Percentiles rank a stretch among this genome's conserved stretches.
Evolutionary conservation across 2,329 filamentous ascomycete species (phyloP).

Genomic region (Fusarium guadeloupense): DNA sequence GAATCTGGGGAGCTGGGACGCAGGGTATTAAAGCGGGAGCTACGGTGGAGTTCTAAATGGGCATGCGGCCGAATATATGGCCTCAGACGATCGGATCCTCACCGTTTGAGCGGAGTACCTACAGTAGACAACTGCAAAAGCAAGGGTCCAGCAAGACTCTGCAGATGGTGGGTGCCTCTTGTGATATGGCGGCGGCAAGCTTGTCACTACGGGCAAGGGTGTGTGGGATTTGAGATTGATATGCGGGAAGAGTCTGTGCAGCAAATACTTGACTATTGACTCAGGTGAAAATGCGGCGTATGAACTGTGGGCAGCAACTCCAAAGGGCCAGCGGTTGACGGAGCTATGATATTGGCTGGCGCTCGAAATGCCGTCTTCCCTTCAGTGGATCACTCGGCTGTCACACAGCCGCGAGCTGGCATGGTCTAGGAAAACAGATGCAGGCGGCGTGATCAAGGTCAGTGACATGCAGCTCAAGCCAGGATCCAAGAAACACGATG

Average conservation of each 20-base stretch:
- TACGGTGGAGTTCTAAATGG: constrained; percentile 37
- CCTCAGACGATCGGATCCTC: constrained; percentile 38
- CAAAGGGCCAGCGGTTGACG: constrained; percentile 55
- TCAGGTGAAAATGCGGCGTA: constrained; percentile 24
- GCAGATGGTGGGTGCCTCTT: constrained; percentile 33
- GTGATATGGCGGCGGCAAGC: constrained; percentile 39
- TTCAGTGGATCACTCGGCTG: constrained; percentile 38
- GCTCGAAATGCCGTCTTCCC: constrained; percentile 37
- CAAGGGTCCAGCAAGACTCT: constrained; percentile 33
- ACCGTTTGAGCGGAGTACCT: constrained; percentile 29
- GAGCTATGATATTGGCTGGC: constrained; percentile 64
- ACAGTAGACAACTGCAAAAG: constrained; percentile 16
- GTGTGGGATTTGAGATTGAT: constrained; percentile 44
- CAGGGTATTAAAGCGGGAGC: constrained; percentile 39
- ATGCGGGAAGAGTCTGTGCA: constrained; percentile 42
- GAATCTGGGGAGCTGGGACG: constrained; percentile 18
- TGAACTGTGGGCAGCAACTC: constrained; percentile 16
- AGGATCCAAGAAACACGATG: constrained; percentile 25
- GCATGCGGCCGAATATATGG: constrained; percentile 41
- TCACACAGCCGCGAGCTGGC: constrained; percentile 43
- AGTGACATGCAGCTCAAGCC: constrained; percentile 41
- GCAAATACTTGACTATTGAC: no score
- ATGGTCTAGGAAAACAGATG: constrained; percentile 34
- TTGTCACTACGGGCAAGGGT: constrained; percentile 31
- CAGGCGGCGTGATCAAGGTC: constrained; percentile 32